Base-by-base conservation (phyloP, 2,329 filamentous ascomycete species). In the Scedosporium boydii region DNA sequence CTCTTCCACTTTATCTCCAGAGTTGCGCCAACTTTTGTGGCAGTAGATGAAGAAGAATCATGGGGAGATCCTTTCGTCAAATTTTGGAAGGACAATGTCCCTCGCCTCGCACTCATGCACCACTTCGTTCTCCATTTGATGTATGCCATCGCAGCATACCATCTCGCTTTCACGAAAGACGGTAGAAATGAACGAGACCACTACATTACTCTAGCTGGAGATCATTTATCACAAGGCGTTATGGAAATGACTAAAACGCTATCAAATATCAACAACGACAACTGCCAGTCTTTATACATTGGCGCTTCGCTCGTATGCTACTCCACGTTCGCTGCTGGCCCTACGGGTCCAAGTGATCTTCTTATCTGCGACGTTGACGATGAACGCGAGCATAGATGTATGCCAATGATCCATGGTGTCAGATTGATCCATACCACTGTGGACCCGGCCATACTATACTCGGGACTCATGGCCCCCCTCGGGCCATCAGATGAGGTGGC, bases 231-330 rank as follows among this genome's bases (percentile, higher is more conserved):
- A 21, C 58, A 64, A 2, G 70, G 70, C n/a, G 60, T 72, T 2
- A 59, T 63, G 26, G 70, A 70, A 59, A 63, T 72, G 55, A 69
- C 67, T 34, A 66, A 65, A 27, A 66, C 65, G 3, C 60, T 72
- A 16, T 51, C 68, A 9, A 65, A 58, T n/a, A 58, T 71, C 2
- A 67, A 69, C 58, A 64, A 67, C 23, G 63, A 64, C 53, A 72
- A 70, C 58, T 72, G 70, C 46, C 69, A 69, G n/a, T 67, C 70
- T 6, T 62, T 71, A 14, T 72, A 72, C 58, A 63, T 71, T 6
- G 66, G 69, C 2, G 66, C 70, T 6, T 61, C 68, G 21, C 65
- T 72, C 4, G 66, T 71, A 6, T 72, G 70, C 58, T 71, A 70
- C 51, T 71, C 68, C 51, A 68, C 67, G 6, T 71, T 72, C 63